A percentile compares a stretch with the other conserved stretches of the same genome.
These are phyloP conservation scores for Salix purpurea DNA, from an alignment of 345 rosid species.

Conservation along the genomic window DNA sequence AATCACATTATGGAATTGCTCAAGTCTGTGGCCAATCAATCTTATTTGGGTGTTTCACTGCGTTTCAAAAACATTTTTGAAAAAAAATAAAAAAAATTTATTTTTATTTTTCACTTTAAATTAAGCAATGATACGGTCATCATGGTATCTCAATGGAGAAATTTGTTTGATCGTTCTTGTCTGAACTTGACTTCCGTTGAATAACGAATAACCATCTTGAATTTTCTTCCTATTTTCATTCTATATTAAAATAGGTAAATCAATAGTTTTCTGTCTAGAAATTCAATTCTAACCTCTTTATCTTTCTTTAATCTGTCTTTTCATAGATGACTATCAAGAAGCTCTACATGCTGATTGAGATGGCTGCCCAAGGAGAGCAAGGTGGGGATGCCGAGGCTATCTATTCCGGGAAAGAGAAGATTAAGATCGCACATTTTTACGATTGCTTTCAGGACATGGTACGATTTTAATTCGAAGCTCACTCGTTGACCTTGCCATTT, in stretches of 20 bases:
- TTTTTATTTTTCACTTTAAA: too few relatives aligned
- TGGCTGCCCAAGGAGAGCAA: constrained; percentile 90
- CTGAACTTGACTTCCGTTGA: neutral
- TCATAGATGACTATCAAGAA: constrained; percentile 65
- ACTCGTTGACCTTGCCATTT: neutral
- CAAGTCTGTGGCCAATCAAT: neutral
- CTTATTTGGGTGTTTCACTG: neutral
- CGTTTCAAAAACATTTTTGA: too few relatives aligned
- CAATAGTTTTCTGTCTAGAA: neutral
- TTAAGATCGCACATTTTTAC: constrained; percentile 60
- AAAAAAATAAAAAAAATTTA: too few relatives aligned
- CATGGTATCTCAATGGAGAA: neutral
- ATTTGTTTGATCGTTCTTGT: neutral
- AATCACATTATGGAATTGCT: neutral
- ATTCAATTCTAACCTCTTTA: neutral
- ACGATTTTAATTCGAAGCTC: constrained; percentile 36
- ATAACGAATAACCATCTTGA: neutral
- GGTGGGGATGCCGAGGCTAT: constrained; percentile 80
- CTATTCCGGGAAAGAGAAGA: constrained; percentile 65
- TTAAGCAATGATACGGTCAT: neutral
- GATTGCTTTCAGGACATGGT: constrained; percentile 77
- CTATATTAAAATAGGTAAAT: neutral
- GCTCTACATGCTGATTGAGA: constrained; percentile 80
- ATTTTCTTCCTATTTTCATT: neutral
- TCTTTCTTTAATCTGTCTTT: constrained; percentile 8